These are phyloP conservation scores for Boletus huronensis DNA, from an alignment of 768 basidiomycete genomes.

Conservation along the genomic window DNA sequence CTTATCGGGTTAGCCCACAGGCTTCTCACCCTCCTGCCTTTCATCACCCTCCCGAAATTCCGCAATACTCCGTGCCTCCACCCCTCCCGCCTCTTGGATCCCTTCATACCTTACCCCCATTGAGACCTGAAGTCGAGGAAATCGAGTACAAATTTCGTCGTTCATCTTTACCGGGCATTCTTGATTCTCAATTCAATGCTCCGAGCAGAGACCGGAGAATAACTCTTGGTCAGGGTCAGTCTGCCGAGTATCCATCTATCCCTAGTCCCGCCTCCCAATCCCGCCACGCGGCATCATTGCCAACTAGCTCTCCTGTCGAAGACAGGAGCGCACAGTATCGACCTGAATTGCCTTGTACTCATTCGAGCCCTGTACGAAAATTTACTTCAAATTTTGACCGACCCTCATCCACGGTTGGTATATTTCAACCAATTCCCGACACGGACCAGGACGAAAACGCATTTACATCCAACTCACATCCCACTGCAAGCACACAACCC, in stretches of 20 bases:
- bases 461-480: conserved; percentile 10
- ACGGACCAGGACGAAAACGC: conserved; percentile 6
- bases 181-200: conserved; percentile 8
- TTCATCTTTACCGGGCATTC: conserved; percentile 24
- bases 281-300: conserved; percentile 1
- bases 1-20: conserved; percentile 21
- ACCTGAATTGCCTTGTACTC: conserved; percentile 15
- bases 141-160: conserved; percentile 33
- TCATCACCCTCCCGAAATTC: conserved; percentile 22
- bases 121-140: conserved; percentile 25
- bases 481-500: not conserved
- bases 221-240: conserved; percentile 14
- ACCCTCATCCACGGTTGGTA: conserved; percentile 16
- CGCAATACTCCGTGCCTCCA: conserved; percentile 27
- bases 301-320: conserved; percentile 4
- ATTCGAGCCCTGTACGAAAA: conserved; percentile 18
- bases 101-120: conserved; percentile 26
- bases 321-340: conserved; percentile 14
- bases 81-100: conserved; percentile 23
- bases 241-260: conserved; percentile 8
- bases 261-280: not conserved
- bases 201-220: conserved; percentile 12
- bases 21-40: conserved; percentile 21
- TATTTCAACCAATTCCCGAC: conserved; percentile 9
- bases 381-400: conserved; percentile 17